Percentiles rank a stretch among this genome's conserved stretches.
Conservation (phyloP, 2,329 filamentous ascomycete species). For the Grosmannia penicillata region DNA sequence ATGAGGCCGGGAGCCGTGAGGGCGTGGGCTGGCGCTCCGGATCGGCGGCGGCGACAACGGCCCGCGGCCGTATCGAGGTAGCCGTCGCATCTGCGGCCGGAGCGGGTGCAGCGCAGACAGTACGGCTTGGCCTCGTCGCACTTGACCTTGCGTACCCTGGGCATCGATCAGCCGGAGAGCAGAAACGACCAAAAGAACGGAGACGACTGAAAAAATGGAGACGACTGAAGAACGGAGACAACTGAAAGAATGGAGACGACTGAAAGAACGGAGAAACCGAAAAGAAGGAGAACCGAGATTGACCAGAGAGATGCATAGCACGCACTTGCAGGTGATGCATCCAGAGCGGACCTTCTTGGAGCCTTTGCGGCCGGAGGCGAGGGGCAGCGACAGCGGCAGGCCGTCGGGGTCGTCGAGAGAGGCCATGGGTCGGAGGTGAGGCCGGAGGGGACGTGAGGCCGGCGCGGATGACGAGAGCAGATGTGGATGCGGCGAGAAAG, state of each 20-base stretch:
- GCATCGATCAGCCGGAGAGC: neutral
- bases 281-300: neutral
- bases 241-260: too few species aligned
- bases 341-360: slow-evolving; percentile 32
- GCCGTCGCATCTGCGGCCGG: slow-evolving; percentile 41
- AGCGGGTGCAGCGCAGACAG: slow-evolving; percentile 37
- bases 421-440: neutral
- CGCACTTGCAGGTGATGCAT: slow-evolving; percentile 41
- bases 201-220: too few species aligned
- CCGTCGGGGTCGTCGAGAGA: neutral
- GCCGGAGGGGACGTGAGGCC: too few species aligned
- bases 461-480: too few species aligned
- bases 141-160: slow-evolving; percentile 38
- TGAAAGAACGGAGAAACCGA: too few species aligned
- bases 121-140: slow-evolving; percentile 39
- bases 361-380: slow-evolving; percentile 19
- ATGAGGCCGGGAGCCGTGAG: too few species aligned
- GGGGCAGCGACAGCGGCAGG: neutral
- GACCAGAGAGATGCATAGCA: slow-evolving; percentile 8
- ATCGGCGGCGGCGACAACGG: slow-evolving; percentile 12
- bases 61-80: slow-evolving; percentile 21
- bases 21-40: slow-evolving; percentile 5
- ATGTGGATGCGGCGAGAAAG: too few species aligned
- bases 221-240: too few species aligned
- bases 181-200: too few species aligned